These are phyloP conservation scores for Cyberlindnera lachancei DNA, from an alignment of 805 yeast genomes.

Conservation along the genomic window DNA sequence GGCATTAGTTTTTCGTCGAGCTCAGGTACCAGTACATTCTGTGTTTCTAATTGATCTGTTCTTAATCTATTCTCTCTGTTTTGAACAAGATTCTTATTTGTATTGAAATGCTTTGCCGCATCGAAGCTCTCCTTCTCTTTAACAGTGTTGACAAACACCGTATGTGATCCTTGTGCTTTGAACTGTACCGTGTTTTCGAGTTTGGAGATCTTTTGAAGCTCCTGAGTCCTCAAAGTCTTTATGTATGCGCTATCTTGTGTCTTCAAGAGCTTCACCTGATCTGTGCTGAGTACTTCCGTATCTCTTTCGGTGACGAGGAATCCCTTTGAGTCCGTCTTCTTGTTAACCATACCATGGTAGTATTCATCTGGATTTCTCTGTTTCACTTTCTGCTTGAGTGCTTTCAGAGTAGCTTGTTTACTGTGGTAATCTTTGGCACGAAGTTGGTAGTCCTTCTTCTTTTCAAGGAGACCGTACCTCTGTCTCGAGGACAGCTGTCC, in stretches of 20 bases:
- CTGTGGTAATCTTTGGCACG: slow-evolving; percentile 62
- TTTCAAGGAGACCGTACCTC: slow-evolving; percentile 81
- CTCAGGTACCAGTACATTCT: slow-evolving; percentile 21
- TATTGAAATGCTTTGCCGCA: slow-evolving; percentile 61
- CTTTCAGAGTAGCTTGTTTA: slow-evolving; percentile 55
- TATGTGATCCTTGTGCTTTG: slow-evolving; percentile 64
- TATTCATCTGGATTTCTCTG: slow-evolving; percentile 90
- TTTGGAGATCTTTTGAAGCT: slow-evolving; percentile 55
- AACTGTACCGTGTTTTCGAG: slow-evolving; percentile 37
- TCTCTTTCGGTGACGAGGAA: slow-evolving; percentile 60
- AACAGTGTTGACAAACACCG: slow-evolving; percentile 71
- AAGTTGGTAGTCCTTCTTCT: slow-evolving; percentile 76
- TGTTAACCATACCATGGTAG: slow-evolving; percentile 84
- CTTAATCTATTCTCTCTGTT: slow-evolving; percentile 69
- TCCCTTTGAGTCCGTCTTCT: slow-evolving; percentile 64
- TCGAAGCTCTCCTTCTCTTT: slow-evolving; percentile 49
- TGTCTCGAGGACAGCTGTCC: slow-evolving; percentile 74
- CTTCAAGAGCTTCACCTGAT: slow-evolving; percentile 75
- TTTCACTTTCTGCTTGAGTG: slow-evolving; percentile 63
- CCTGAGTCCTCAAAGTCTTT: slow-evolving; percentile 66
- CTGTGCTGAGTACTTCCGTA: slow-evolving; percentile 51
- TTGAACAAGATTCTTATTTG: slow-evolving; percentile 54
- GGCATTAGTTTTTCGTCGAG: slow-evolving; percentile 24
- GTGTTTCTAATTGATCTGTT: slow-evolving; percentile 47
- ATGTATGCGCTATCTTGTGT: slow-evolving; percentile 89